Percentiles rank a stretch among this genome's conserved stretches.
phyloP scores from a whole-genome alignment of 495 filamentous ascomycete species.

The Podospora pseudocomata region DNA sequence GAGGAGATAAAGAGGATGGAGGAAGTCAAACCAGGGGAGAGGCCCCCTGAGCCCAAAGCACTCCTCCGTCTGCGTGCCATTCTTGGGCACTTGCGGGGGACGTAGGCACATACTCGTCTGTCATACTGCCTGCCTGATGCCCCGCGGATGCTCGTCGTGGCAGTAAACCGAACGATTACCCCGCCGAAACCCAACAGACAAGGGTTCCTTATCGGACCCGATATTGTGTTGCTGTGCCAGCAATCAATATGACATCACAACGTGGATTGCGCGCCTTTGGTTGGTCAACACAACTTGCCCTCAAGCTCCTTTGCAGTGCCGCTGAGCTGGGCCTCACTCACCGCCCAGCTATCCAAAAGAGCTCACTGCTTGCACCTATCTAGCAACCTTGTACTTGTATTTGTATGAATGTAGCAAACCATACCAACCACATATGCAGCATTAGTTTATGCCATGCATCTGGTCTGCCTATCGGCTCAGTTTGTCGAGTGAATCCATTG shows the following conservation, averaged over 20 bases:
- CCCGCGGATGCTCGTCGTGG: neutral
- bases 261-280: constrained; percentile 11
- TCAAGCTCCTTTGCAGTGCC: neutral
- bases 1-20: constrained; percentile 48
- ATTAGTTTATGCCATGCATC: neutral
- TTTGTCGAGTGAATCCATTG: neutral
- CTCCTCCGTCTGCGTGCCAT: constrained; percentile 33
- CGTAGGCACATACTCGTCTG: neutral
- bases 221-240: constrained; percentile 25
- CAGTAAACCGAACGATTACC: constrained; percentile 10
- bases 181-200: constrained; percentile 17
- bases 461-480: neutral
- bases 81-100: constrained; percentile 32
- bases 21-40: constrained; percentile 21
- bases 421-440: neutral
- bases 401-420: neutral
- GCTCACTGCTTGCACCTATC: neutral
- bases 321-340: neutral
- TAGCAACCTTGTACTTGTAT: neutral
- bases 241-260: constrained; percentile 27
- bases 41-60: constrained; percentile 27
- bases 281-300: constrained; percentile 12
- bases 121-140: neutral
- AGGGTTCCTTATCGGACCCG: neutral
- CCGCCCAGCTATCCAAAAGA: neutral